Evolutionary conservation across 73 alveolate species (phyloP), one percentile per base, ranked within the genome.

Genomic region (Paramecium caudatum): DNA sequence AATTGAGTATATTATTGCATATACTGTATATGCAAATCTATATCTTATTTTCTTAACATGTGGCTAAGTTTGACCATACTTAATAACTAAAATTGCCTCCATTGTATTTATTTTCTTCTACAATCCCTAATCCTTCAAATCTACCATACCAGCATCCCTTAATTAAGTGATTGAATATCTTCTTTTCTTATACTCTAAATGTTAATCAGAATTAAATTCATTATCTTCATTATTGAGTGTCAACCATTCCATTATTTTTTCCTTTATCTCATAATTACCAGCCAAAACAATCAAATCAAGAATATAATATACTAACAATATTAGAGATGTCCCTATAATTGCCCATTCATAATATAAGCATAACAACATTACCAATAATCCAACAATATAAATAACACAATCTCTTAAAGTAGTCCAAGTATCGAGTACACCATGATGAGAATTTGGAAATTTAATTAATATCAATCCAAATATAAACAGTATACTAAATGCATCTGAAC

Each of bases 401-500:
- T 74, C 88, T 12, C 88, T 74, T 74, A 43, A 23, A 1, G 68
- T 41, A 5, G 88, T 74, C 88, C 88, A 74, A 34, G 88, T 45
- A 47, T 74, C 88, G 7, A 41, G 32, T 17, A 21, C 47, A 17
- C 88, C 88, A 45, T 74, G 88, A 16, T 74, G 39, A 1, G 68
- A 41, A 8, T 39, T 23, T 9, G 62, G 62, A 41, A 15, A 43
- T 74, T 45, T 74, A 6, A 74, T 43, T 4, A 74, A 5, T 21
- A 74, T 74, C 10, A 74, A 37, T 6, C 69, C 69, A 74, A 74
- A 41, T 10, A 74, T 45, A 21, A 74, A 43, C 17, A 74, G 16
- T 37, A 74, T 41, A 74, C 65, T 74, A 39, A 74, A 74, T 21
- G 88, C 88, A 74, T 74, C 88, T 16, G 88, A 74, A 21, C 88